Evolutionary conservation across 78 protist species (phyloP).

Genomic region (Planoprotostelium fungivorum): DNA sequence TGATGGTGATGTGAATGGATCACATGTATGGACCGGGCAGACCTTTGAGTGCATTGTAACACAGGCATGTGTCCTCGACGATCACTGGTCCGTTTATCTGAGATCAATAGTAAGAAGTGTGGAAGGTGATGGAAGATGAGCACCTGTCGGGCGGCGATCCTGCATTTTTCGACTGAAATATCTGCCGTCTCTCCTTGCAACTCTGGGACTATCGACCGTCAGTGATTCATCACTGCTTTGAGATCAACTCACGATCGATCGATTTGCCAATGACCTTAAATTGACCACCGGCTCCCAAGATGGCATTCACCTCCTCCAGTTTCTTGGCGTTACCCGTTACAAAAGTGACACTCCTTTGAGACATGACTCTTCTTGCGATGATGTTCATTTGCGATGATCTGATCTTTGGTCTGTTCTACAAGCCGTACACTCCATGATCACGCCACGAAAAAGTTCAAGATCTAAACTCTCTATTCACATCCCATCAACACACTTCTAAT

Average conservation of each 20-base stretch:
- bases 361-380: no score
- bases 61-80: slow-evolving; percentile 94
- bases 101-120: no score
- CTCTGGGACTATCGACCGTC: slow-evolving; percentile 83
- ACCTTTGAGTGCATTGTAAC: slow-evolving; percentile 94
- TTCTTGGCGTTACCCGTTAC: slow-evolving; percentile 93
- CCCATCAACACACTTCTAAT: no score
- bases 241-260: slow-evolving; percentile 66
- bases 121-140: no score
- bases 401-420: no score
- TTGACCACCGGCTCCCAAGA: slow-evolving; percentile 52
- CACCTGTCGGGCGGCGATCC: slow-evolving; percentile 73
- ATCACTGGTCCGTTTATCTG: slow-evolving; percentile 87
- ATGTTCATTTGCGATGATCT: no score
- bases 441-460: no score
- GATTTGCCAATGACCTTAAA: slow-evolving; percentile 22
- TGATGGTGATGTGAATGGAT: not conserved
- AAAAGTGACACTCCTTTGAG: slow-evolving; percentile 43
- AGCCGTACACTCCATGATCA: no score
- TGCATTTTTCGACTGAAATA: slow-evolving; percentile 74
- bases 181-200: slow-evolving; percentile 95
- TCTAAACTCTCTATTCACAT: no score
- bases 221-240: not conserved
- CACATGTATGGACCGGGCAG: slow-evolving; percentile 89
- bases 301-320: slow-evolving; percentile 80